These are phyloP conservation scores for Spiromastix sp. DNA, from an alignment of 2,329 filamentous ascomycete species.

Conservation along the genomic window DNA sequence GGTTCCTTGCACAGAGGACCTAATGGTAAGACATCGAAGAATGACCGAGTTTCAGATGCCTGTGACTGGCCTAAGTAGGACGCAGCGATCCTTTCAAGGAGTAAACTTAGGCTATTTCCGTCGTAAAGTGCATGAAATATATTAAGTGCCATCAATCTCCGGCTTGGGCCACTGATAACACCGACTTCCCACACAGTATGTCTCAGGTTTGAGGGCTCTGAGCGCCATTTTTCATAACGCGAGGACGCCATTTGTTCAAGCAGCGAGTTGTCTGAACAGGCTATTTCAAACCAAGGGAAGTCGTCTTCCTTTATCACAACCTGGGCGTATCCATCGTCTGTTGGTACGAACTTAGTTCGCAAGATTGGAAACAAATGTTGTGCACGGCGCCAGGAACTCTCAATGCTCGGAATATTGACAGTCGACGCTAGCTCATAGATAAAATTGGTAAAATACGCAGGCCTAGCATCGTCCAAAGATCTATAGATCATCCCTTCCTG, in stretches of 20 bases:
- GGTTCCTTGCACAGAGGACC: constrained; percentile 51
- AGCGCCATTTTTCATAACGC: constrained; percentile 43
- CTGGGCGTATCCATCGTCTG: constrained; percentile 67
- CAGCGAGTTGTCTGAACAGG: constrained; percentile 17
- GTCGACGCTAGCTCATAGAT: constrained; percentile 42
- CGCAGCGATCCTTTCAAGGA: constrained; percentile 50
- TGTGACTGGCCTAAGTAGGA: constrained; percentile 36
- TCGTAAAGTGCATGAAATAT: constrained; percentile 87
- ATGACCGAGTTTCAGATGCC: constrained; percentile 39
- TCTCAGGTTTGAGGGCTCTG: constrained; percentile 37
- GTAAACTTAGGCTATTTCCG: constrained; percentile 61
- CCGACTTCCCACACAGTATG: constrained; percentile 24
- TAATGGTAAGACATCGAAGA: constrained; percentile 56
- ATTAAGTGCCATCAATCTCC: constrained; percentile 46
- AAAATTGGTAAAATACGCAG: constrained; percentile 71
- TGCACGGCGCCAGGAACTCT: constrained; percentile 47
- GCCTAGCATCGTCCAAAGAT: constrained; percentile 46
- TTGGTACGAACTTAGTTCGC: constrained; percentile 61
- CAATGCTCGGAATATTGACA: constrained; percentile 41
- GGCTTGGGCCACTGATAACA: constrained; percentile 17
- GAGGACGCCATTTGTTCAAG: constrained; percentile 25
- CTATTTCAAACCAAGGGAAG: constrained; percentile 37
- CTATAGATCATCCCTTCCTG: constrained; percentile 79
- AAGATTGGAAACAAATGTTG: constrained; percentile 51
- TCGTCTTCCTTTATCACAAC: constrained; percentile 44